Base-by-base conservation (phyloP, 2,329 filamentous ascomycete species). In the Dactylella cylindrospora region DNA sequence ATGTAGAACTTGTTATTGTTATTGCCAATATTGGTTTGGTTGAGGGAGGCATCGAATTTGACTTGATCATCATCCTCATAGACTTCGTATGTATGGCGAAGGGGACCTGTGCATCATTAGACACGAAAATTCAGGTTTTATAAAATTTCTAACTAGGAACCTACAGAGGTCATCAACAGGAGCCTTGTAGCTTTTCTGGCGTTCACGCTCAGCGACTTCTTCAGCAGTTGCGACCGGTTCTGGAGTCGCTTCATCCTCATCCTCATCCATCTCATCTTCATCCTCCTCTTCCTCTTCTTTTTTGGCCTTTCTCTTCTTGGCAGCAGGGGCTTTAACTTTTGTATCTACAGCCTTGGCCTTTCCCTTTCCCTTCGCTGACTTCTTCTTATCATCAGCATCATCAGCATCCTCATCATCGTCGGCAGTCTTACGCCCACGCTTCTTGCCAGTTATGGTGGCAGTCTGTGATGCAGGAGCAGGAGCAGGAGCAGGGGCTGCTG, bases 41-140 rank as follows among this genome's bases (percentile, higher is more conserved):
- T 93, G 38, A 94, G 76, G 0, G 85, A 83, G 0, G 86, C 88
- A 70, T 94, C 88, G 71, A 81, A 91, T 40, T 91, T 88, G 51
- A 85, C 73, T 15, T 82, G 81, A 1, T 79, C 73, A 1, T 6
- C 1, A 61, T 84, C 84, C 52, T 91, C 80, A 69, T 85, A 83
- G 25, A 94, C 87, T 13, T 73, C 69, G 32, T 74, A 76, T 10
- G 38, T 29, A 7, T 43, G 67, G 70, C 8, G 55, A 5, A 1
- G 76, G 68, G 1, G 71, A 67, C 43, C 74, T 76, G 7, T 66
- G 32, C 44, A 46, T 23, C 62, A 47, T 50, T 68, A 66, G 17
- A 25, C 20, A 7, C 64, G 25, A 6, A 39, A n/a, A 6, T 5
- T 26, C n/a, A n/a, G 8, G 33, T 15, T 15, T 10, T 13, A 54